These are phyloP conservation scores for Candida mesenterica DNA, from an alignment of 1,139 yeast genomes.

Conservation along the genomic window DNA sequence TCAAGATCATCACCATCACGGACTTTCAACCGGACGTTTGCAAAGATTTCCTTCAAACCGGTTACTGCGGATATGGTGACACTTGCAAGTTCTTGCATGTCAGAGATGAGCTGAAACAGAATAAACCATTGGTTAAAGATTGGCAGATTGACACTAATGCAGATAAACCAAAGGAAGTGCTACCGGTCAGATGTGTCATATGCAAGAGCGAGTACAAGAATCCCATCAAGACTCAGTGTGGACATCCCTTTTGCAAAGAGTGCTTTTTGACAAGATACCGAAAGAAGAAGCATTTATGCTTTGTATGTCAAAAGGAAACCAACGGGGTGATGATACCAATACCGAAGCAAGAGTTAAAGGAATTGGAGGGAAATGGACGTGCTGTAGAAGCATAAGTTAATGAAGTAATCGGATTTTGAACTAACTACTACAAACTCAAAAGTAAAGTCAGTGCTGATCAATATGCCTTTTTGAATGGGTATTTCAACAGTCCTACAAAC, in stretches of 20 bases:
- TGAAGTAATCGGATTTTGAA: not conserved
- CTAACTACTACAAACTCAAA: no score
- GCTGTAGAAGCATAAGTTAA: not conserved
- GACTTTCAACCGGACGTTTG: conserved; percentile 96
- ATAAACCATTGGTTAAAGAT: conserved; percentile 66
- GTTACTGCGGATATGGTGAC: conserved; percentile 97
- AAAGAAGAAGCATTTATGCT: conserved; percentile 44
- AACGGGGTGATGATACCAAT: conserved; percentile 48
- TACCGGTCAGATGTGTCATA: conserved; percentile 64
- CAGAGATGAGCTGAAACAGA: conserved; percentile 79
- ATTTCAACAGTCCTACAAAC: no score
- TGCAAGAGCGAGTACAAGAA: conserved; percentile 56
- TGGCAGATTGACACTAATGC: conserved; percentile 52
- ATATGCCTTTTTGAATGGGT: no score
- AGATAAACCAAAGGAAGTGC: conserved; percentile 20
- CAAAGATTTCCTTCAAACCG: conserved; percentile 87
- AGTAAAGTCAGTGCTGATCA: no score
- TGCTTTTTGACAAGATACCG: conserved; percentile 59
- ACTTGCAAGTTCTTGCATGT: conserved; percentile 94
- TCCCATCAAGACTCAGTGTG: conserved; percentile 65
- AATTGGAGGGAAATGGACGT: not conserved
- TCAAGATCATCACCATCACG: conserved; percentile 69
- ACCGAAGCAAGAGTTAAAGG: conserved; percentile 9
- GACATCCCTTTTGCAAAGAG: conserved; percentile 62
- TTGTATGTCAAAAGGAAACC: conserved; percentile 58